Base-by-base conservation (phyloP, 768 basidiomycete genomes). In the Podaxis carcinomalis region DNA sequence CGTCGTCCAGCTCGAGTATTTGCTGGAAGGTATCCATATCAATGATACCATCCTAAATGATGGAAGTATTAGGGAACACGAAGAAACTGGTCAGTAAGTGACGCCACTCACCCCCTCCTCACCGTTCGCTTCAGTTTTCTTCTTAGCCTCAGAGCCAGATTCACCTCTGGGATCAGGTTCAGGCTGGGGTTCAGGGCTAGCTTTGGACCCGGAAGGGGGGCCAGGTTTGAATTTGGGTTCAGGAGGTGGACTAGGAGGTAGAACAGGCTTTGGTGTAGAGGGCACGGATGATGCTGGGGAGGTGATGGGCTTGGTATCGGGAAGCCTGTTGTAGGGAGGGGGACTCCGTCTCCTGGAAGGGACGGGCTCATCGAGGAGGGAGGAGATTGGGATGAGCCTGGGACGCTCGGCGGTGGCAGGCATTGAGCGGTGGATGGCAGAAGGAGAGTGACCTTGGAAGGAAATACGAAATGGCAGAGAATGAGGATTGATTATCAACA, bases 1-100 rank as follows among this genome's bases (percentile, higher is more conserved):
- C 91, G 7, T 94, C 95, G 70, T 93, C 97, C 68, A 98, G 84
- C 56, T 98, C 95, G 64, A 95, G 81, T 64, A 98, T 86, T 74
- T 98, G 96, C 4, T 72, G 67, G 72, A 99, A 93, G 16, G 83
- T 88, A 0, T 88, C 86, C 84, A 86, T 84, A 71, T 97, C 85
- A 68, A 98, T 85, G 39, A 85, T 74, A 19, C 71, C 72, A 23
- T 36, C 39, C 49, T 63, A 32, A 40, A 61, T 35, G 64, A 67
- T 61, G 67, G 36, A 56, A 35, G 39, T 21, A 56, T 28, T 19
- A 32, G 42, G 42, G 42, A 44, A 44, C 42, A 5, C 42, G 16
- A 5, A 44, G 42, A n/a, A 19, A 44, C 42, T 44, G 3, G 42
- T 44, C 11, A 44, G 42, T 14, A 44, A n/a, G n/a, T 14, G 27